These are phyloP conservation scores for Pseudozyma tsukubaensis DNA, from an alignment of 1,284 basidiomycete species.

Conservation along the genomic window DNA sequence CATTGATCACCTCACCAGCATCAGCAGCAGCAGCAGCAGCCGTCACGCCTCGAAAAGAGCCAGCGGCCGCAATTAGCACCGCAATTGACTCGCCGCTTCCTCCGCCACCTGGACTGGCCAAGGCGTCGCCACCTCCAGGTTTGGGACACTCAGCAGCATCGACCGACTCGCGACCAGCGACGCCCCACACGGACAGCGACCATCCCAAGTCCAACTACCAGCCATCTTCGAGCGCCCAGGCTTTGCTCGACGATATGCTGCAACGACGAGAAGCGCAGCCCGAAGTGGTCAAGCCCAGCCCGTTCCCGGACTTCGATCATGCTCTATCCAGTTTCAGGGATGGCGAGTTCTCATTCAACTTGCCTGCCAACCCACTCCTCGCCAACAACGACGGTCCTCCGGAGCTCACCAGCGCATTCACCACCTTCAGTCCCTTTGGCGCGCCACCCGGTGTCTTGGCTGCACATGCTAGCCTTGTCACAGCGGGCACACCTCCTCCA, in stretches of 20 bases:
- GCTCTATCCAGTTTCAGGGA: conserved; percentile 60
- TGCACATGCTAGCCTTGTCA: conserved; percentile 30
- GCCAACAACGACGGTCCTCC: conserved; percentile 33
- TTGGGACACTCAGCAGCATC: conserved; percentile 53
- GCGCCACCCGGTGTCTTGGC: conserved; percentile 42
- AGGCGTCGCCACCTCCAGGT: conserved; percentile 42
- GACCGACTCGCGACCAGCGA: conserved; percentile 72
- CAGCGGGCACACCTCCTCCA: conserved; percentile 36
- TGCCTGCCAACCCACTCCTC: conserved; percentile 44
- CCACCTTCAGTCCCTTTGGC: conserved; percentile 43
- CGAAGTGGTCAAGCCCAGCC: conserved; percentile 71
- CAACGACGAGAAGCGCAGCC: conserved; percentile 79
- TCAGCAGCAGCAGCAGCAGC: conserved; percentile 10
- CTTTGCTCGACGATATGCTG: conserved; percentile 83
- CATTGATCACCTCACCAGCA: not conserved
- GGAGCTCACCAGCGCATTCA: conserved; percentile 43
- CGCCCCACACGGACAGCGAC: conserved; percentile 74
- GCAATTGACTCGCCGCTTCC: conserved; percentile 16
- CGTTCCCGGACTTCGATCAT: conserved; percentile 65
- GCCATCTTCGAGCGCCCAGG: conserved; percentile 84
- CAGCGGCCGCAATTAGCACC: conserved; percentile 8
- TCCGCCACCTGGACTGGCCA: conserved; percentile 62
- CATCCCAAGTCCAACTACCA: conserved; percentile 77
- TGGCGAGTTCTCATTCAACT: conserved; percentile 65
- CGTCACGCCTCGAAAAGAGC: conserved; percentile 19